phyloP scores from a whole-genome alignment of 371 early-diverging fungal species.

The Batrachochytrium dendrobatidis region DNA sequence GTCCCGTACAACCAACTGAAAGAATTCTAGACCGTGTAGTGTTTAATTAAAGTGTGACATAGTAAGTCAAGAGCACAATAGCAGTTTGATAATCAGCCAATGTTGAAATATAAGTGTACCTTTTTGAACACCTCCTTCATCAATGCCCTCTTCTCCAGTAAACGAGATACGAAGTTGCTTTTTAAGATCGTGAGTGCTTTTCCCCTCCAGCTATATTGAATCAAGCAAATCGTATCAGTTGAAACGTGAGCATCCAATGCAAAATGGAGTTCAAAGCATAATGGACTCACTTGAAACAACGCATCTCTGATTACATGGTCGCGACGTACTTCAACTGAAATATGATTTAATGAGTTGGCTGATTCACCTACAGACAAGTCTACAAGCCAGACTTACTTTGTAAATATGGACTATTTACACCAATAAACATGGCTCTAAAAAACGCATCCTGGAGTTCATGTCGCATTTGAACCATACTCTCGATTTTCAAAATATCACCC shows the following conservation, averaged over 20 bases:
- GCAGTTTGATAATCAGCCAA: neutral
- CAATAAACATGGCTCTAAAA: conserved; percentile 78
- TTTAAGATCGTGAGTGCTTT: conserved; percentile 73
- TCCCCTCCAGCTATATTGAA: conserved; percentile 43
- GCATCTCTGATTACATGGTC: conserved; percentile 82
- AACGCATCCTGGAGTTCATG: conserved; percentile 63
- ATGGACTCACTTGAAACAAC: conserved; percentile 59
- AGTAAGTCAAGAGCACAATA: neutral
- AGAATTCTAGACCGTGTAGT: conserved; percentile 82
- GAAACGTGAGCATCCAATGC: neutral
- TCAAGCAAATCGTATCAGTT: conserved; percentile 1
- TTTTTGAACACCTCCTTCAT: conserved; percentile 94
- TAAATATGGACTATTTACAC: conserved; percentile 73
- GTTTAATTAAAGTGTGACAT: no score
- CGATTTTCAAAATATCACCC: conserved; percentile 79
- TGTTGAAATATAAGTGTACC: neutral
- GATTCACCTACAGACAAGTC: neutral
- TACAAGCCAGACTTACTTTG: conserved; percentile 16
- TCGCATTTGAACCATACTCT: conserved; percentile 83
- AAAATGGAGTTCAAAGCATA: no score
- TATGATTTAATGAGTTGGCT: neutral
- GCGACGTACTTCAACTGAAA: conserved; percentile 65
- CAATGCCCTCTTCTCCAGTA: conserved; percentile 84
- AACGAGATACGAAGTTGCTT: conserved; percentile 85
- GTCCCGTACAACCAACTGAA: conserved; percentile 78